Evolutionary conservation across 2,329 filamentous ascomycete genomes (phyloP), one percentile per base, ranked within the genome.

Genomic region (Pestalotiopsis sp.): DNA sequence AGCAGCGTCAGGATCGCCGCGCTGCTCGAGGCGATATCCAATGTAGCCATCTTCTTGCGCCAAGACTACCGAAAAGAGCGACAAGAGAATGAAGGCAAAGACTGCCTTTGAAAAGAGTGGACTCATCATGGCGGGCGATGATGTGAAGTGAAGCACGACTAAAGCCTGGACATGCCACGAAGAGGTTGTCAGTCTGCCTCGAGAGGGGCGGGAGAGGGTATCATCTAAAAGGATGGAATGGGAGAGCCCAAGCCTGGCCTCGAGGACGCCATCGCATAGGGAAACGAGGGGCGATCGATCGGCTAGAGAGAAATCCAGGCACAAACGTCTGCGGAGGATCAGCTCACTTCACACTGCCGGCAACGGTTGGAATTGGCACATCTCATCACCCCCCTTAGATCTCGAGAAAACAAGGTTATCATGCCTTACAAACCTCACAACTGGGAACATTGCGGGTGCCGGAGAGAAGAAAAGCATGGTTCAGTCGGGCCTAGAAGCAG

Each of bases 21-120:
- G 81, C 66, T 85, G 79, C 39, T 83, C 78, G 69, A 89, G 84
- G 62, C 82, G 80, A 77, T 89, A 90, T 64, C 86, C 87, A 17
- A 85, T 82, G 75, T 90, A 90, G 70, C 87, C 86, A 69, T 83
- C 79, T 2, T 75, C 66, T 62, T 74, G 72, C 6, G 73, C 74
- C 31, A 74, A 12, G n/a, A 62, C 64, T 59, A 68, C 17, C 25
- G 73, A 70, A 67, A 73, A 69, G 65, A 70, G 68, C 14, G 73
- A 68, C 31, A 82, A 58, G 36, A 81, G 71, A 68, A 81, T 70
- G 65, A 78, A 68, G 66, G 75, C 72, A 49, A 78, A 31, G 27
- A 31, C 27, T 4, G 70, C 66, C 68, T 71, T 72, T 14, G 69
- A 69, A 68, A 71, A 17, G 70, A 72, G 69, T 58, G 71, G 41